These are phyloP conservation scores for Hura crepitans DNA, from an alignment of 441 rosid species.

Conservation along the genomic window DNA sequence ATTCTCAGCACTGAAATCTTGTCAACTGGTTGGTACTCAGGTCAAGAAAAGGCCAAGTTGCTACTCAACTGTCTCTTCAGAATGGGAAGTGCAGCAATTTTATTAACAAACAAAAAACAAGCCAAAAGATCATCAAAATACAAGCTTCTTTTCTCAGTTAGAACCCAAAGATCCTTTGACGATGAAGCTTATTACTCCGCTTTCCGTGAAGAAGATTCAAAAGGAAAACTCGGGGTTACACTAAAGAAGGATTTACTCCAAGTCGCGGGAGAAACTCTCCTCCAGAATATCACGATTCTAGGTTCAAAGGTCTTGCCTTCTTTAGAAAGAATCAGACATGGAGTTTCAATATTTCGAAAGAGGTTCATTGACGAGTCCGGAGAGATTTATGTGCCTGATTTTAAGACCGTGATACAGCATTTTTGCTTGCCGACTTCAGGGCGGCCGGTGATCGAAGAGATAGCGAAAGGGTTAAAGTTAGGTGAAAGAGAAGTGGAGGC, in stretches of 20 bases:
- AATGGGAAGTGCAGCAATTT: conserved; percentile 57
- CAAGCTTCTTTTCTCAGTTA: conserved; percentile 27
- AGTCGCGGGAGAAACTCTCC: conserved; percentile 36
- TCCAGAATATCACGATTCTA: conserved; percentile 29
- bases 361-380: conserved; percentile 25
- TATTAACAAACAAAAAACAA: conserved; percentile 42
- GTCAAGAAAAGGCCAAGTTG: conserved; percentile 39
- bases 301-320: conserved; percentile 37
- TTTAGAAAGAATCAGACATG: conserved; percentile 29
- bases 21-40: conserved; percentile 58
- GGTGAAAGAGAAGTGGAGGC: conserved; percentile 38
- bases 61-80: conserved; percentile 51
- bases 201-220: conserved; percentile 44
- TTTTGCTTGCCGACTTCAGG: conserved; percentile 54
- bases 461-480: conserved; percentile 44
- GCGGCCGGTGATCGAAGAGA: conserved; percentile 34
- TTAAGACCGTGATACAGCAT: conserved; percentile 40
- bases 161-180: conserved; percentile 43
- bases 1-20: conserved; percentile 54
- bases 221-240: conserved; percentile 50
- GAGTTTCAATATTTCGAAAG: conserved; percentile 25
- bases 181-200: conserved; percentile 37
- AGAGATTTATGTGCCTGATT: conserved; percentile 41
- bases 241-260: conserved; percentile 35
- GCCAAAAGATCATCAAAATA: conserved; percentile 38